phyloP scores from a whole-genome alignment of 1,284 basidiomycete species.

The Gomphus bonarii region DNA sequence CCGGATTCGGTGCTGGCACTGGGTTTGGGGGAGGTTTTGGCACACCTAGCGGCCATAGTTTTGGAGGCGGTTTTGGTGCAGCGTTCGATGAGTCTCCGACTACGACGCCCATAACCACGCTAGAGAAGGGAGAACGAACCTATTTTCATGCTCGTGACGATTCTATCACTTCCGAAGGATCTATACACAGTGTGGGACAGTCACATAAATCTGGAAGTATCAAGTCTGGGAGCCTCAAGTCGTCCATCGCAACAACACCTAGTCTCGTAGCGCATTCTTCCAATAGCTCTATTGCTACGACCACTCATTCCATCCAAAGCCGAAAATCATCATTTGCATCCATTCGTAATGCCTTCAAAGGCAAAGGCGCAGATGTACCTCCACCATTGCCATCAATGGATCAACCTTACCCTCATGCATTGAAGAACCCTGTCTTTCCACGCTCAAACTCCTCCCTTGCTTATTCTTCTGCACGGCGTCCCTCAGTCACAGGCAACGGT shows the following conservation, averaged over 20 bases:
- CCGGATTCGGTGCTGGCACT: conserved; percentile 17
- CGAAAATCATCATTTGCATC: conserved; percentile 84
- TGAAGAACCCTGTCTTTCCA: conserved; percentile 69
- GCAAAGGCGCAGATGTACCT: conserved; percentile 40
- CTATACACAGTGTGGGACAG: conserved; percentile 43
- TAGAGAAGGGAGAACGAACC: conserved; percentile 41
- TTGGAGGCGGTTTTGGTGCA: conserved; percentile 14
- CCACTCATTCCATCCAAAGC: conserved; percentile 40
- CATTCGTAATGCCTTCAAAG: conserved; percentile 82
- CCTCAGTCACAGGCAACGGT: conserved; percentile 25
- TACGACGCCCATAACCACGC: conserved; percentile 36
- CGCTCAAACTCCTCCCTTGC: conserved; percentile 62
- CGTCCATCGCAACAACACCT: conserved; percentile 11
- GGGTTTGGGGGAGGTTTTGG: conserved; percentile 26
- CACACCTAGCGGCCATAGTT: conserved; percentile 15
- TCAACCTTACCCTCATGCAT: conserved; percentile 44
- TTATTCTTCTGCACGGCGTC: conserved; percentile 22
- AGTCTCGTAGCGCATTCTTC: conserved; percentile 40
- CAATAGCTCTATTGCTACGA: conserved; percentile 50
- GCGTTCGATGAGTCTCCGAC: conserved; percentile 58
- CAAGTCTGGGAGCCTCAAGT: conserved; percentile 5
- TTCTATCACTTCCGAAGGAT: conserved; percentile 57
- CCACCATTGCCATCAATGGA: conserved; percentile 38
- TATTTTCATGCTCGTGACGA: conserved; percentile 71
- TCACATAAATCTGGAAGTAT: conserved; percentile 26